Evolutionary conservation across 2,329 filamentous ascomycete genomes (phyloP), one percentile per base, ranked within the genome.

Genomic region (Delphinella strobiligena): DNA sequence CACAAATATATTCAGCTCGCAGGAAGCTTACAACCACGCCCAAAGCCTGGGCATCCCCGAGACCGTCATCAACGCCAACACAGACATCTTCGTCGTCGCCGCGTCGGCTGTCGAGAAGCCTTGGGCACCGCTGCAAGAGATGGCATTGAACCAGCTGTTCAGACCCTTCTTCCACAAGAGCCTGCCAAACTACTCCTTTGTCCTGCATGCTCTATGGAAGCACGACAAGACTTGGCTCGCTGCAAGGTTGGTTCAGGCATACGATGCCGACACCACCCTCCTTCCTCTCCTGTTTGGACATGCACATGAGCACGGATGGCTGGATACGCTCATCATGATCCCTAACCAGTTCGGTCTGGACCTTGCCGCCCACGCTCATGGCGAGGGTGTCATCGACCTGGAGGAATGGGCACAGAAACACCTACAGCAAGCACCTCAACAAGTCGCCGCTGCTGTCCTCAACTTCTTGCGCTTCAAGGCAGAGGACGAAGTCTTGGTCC

Each of bases 151-250:
- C 44, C 82, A 82, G 11, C 67, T 89, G 1, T 89, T 95, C 51
- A 79, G 84, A 37, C 82, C 82, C 9, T 95, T 93, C 55, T 69
- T 95, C 19, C 74, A 79, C 53, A 88, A 88, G 59, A 74, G 78
- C 41, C 78, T 86, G 9, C 72, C 79, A 4, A 76, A 88, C 40
- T 82, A 85, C 56, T 80, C 88, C 48, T 93, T 95, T 47, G 89
- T 94, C 11, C 73, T 98, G 42, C 81, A 94, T 54, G 88, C 86
- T 43, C 66, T 94, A 4, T 96, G 89, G 88, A 80, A 82, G 49
- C 87, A 91, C 55, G 86, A 96, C 55, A 83, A 80, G 49, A 73
- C 80, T 15, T 96, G 87, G 82, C 82, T 96, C 12, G 80, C 80
- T 8, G 75, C 80, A 47, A 78, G 83, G 43, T 75, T 98, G 24